A percentile compares a stretch with the other conserved stretches of the same genome.
These are phyloP conservation scores for Sambucus nigra DNA, from an alignment of 129 eudicot species.

Conservation along the genomic window DNA sequence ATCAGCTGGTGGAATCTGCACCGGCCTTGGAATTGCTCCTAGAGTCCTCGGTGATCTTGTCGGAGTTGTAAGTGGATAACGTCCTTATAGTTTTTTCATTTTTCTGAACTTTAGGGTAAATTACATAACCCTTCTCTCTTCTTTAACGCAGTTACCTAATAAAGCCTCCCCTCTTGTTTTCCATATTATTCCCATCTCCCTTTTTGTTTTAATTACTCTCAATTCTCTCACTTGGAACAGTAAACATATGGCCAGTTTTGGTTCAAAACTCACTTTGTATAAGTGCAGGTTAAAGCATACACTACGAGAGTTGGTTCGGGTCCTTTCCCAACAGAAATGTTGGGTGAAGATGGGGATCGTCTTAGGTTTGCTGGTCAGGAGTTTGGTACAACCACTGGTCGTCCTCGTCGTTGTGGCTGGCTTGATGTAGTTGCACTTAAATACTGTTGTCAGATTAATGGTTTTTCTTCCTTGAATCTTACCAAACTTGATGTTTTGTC, in stretches of 20 bases:
- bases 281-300: conserved; percentile 88
- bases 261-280: conserved; percentile 6
- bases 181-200: background rate
- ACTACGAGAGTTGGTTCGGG: conserved; percentile 99
- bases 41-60: conserved; percentile 79
- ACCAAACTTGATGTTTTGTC: conserved; percentile 95
- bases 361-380: conserved; percentile 87
- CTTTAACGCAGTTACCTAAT: too few relatives aligned
- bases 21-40: conserved; percentile 98
- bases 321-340: conserved; percentile 92
- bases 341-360: conserved; percentile 70
- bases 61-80: conserved; percentile 75
- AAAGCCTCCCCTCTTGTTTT: too few relatives aligned
- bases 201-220: background rate
- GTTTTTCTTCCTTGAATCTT: conserved; percentile 75
- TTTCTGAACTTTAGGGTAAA: background rate
- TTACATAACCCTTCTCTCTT: too few relatives aligned
- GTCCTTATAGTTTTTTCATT: background rate
- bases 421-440: conserved; percentile 85
- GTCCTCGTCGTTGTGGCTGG: conserved; percentile 99
- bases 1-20: conserved; percentile 98
- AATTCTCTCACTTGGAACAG: background rate
- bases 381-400: conserved; percentile 94
- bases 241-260: background rate
- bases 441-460: conserved; percentile 74